Conservation (phyloP, 2,329 filamentous ascomycete species). For the Karstenula rhodostoma region DNA sequence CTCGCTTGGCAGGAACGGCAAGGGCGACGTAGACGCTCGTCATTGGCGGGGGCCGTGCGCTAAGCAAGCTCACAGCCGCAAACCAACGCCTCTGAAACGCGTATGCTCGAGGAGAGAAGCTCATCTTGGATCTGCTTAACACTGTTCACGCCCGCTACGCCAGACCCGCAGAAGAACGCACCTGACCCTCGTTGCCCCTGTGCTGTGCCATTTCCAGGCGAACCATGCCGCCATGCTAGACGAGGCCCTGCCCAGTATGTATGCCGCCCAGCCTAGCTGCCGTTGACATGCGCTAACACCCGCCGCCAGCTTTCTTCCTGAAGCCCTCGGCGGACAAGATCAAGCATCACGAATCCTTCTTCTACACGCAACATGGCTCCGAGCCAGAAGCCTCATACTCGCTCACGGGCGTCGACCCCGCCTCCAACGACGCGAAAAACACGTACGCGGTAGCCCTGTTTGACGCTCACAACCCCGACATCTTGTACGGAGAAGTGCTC, state of each 20-base stretch:
- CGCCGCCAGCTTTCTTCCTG: slow-evolving; percentile 64
- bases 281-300: slow-evolving; percentile 24
- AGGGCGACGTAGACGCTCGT: slow-evolving; percentile 4
- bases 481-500: slow-evolving; percentile 87
- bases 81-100: slow-evolving; percentile 15
- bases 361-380: slow-evolving; percentile 75
- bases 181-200: not conserved
- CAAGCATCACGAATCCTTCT: slow-evolving; percentile 63
- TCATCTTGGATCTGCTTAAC: not conserved
- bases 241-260: slow-evolving; percentile 81
- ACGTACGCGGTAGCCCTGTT: slow-evolving; percentile 87
- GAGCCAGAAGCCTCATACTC: slow-evolving; percentile 82
- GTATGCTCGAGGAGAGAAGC: not conserved
- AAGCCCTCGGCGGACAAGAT: slow-evolving; percentile 60
- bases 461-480: slow-evolving; percentile 80
- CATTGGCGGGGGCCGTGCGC: slow-evolving; percentile 14
- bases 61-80: slow-evolving; percentile 13
- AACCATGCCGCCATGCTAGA: slow-evolving; percentile 72
- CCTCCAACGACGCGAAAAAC: slow-evolving; percentile 74
- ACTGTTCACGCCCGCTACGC: not conserved
- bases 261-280: slow-evolving; percentile 54
- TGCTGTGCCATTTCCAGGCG: not conserved
- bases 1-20: not conserved
- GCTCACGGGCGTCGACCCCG: slow-evolving; percentile 78
- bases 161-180: not conserved